Conservation (phyloP, 2,329 filamentous ascomycete genomes). For the Colletotrichum graminicola region DNA sequence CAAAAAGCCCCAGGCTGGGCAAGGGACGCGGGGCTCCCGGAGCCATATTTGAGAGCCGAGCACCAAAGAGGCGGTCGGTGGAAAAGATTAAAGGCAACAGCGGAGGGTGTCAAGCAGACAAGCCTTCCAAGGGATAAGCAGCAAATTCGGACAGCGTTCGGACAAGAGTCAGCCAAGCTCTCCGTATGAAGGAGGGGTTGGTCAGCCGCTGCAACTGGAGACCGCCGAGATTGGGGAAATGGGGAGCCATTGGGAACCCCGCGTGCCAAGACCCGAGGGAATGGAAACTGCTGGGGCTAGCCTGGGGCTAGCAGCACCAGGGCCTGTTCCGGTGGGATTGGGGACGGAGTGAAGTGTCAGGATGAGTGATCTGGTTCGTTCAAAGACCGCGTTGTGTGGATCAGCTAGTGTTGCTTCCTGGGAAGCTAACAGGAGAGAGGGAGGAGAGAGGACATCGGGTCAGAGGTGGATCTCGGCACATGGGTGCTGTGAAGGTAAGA, state of each 20-base stretch:
- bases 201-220: constrained; percentile 25
- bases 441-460: background rate
- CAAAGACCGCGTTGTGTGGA: constrained; percentile 28
- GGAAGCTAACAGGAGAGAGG: constrained; percentile 2
- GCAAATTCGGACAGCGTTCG: background rate
- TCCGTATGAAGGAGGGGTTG: constrained; percentile 25
- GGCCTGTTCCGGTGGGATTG: constrained; percentile 27
- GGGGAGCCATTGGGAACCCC: constrained; percentile 33
- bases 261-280: constrained; percentile 42
- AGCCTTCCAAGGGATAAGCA: constrained; percentile 3
- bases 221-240: constrained; percentile 6
- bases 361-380: constrained; percentile 27
- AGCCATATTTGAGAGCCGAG: constrained; percentile 25
- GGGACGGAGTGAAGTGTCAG: constrained; percentile 16
- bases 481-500: background rate
- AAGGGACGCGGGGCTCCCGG: constrained; percentile 29
- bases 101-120: background rate
- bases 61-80: constrained; percentile 16
- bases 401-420: background rate
- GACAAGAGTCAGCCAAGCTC: constrained; percentile 8
- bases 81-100: constrained; percentile 16
- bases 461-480: background rate
- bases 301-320: constrained; percentile 22
- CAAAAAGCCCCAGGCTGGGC: background rate
- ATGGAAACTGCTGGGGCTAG: constrained; percentile 34